Conservation (phyloP, 2,329 filamentous ascomycete genomes). For the Teratosphaeria gauchensis region DNA sequence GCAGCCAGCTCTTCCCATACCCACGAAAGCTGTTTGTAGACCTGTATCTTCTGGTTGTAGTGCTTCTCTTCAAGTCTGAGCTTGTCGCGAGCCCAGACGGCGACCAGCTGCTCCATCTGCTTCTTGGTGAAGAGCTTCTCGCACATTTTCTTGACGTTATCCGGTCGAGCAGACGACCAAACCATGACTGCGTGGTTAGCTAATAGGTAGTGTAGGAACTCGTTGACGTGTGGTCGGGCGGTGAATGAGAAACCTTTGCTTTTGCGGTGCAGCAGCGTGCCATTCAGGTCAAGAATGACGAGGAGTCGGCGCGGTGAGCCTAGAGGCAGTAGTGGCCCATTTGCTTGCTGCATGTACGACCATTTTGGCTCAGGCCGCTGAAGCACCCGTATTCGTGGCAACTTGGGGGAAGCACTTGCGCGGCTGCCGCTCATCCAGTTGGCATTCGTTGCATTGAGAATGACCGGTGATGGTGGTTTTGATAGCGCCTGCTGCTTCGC, state of each 20-base stretch:
- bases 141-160: slow-evolving; percentile 64
- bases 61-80: slow-evolving; percentile 57
- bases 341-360: slow-evolving; percentile 12
- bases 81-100: slow-evolving; percentile 67
- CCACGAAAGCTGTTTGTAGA: slow-evolving; percentile 73
- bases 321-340: slow-evolving; percentile 4
- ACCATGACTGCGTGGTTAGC: slow-evolving; percentile 69
- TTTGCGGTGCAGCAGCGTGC: slow-evolving; percentile 66
- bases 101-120: slow-evolving; percentile 50
- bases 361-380: slow-evolving; percentile 13
- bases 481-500: background rate
- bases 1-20: slow-evolving; percentile 56
- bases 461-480: background rate
- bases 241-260: slow-evolving; percentile 14
- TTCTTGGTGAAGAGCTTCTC: slow-evolving; percentile 49
- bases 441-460: background rate
- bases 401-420: background rate
- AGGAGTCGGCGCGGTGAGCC: slow-evolving; percentile 44
- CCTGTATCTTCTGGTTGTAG: slow-evolving; percentile 64
- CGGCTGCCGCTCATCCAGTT: background rate
- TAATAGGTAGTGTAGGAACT: slow-evolving; percentile 67
- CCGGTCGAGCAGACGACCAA: slow-evolving; percentile 75
- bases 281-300: slow-evolving; percentile 85
- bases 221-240: slow-evolving; percentile 54
- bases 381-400: slow-evolving; percentile 2